phyloP scores from a whole-genome alignment of 345 rosid species.

The Clarkia xantiana region DNA sequence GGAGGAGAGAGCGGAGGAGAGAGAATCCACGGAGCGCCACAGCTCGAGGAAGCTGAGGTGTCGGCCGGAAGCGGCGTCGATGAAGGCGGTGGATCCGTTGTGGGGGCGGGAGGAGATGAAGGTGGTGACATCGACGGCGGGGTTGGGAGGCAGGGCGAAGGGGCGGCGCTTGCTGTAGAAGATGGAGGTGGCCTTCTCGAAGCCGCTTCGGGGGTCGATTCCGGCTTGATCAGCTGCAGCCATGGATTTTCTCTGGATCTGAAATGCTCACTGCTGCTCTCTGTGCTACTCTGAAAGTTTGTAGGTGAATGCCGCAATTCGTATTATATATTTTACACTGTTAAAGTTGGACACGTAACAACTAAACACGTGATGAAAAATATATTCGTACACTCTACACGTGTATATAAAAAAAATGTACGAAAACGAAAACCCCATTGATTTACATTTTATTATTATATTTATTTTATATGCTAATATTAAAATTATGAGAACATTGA shows the following conservation, averaged over 20 bases:
- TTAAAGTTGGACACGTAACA: too few relatives aligned
- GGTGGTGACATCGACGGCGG: conserved; percentile 48
- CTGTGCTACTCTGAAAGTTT: not conserved
- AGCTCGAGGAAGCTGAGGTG: conserved; percentile 52
- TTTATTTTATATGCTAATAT: too few relatives aligned
- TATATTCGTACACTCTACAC: too few relatives aligned
- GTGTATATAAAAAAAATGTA: too few relatives aligned
- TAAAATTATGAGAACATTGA: too few relatives aligned
- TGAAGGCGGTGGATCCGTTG: conserved; percentile 59
- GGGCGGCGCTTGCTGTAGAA: conserved; percentile 67
- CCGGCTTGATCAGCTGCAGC: not conserved
- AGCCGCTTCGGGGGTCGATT: conserved; percentile 45
- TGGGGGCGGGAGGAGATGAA: conserved; percentile 75
- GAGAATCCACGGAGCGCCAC: conserved; percentile 65
- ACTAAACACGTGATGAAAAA: too few relatives aligned
- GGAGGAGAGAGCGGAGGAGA: conserved; percentile 35
- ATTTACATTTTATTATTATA: too few relatives aligned
- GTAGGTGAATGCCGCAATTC: not conserved
- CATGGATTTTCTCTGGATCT: not conserved
- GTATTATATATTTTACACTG: not conserved
- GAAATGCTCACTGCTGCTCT: not conserved
- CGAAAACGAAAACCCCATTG: too few relatives aligned
- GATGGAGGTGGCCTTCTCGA: conserved; percentile 38
- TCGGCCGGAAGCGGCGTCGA: conserved; percentile 65
- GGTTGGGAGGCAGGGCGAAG: conserved; percentile 40